Conservation (phyloP, 176 grass and related monocot genomes). For the Tillandsia leiboldiana region DNA sequence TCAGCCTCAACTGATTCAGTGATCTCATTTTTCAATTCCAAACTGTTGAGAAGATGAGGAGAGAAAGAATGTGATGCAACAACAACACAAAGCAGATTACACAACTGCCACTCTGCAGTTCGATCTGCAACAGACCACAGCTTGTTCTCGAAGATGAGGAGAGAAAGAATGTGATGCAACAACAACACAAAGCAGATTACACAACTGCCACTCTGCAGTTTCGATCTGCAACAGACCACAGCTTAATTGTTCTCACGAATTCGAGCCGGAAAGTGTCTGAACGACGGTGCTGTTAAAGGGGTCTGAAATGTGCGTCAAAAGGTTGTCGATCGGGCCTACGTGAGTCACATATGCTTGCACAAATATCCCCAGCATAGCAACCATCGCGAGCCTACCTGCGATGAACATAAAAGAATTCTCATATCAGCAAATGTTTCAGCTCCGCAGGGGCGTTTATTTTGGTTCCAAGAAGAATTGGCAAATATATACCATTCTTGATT, state of each 20-base stretch:
- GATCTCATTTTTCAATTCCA: too few relatives aligned
- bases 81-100: too few relatives aligned
- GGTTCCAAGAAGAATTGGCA: background rate
- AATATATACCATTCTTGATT: conserved; percentile 77
- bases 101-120: background rate
- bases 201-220: background rate
- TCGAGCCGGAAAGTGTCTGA: conserved; percentile 33
- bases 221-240: background rate
- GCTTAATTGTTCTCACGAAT: conserved; percentile 1
- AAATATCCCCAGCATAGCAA: conserved; percentile 83
- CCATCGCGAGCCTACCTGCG: conserved; percentile 77
- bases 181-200: too few relatives aligned
- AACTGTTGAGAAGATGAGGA: too few relatives aligned
- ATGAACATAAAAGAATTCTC: background rate
- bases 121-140: background rate
- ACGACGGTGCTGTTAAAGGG: conserved; percentile 69
- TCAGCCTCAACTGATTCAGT: too few relatives aligned
- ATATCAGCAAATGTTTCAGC: conserved; percentile 2
- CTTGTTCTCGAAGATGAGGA: too few relatives aligned
- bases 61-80: too few relatives aligned
- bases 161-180: too few relatives aligned
- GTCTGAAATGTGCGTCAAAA: conserved; percentile 70
- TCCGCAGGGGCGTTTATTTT: background rate
- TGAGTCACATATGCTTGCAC: conserved; percentile 67
- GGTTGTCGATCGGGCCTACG: conserved; percentile 69